phyloP scores from a whole-genome alignment of 352 stramenopile species.

The Phytophthora macrochlamydospora region DNA sequence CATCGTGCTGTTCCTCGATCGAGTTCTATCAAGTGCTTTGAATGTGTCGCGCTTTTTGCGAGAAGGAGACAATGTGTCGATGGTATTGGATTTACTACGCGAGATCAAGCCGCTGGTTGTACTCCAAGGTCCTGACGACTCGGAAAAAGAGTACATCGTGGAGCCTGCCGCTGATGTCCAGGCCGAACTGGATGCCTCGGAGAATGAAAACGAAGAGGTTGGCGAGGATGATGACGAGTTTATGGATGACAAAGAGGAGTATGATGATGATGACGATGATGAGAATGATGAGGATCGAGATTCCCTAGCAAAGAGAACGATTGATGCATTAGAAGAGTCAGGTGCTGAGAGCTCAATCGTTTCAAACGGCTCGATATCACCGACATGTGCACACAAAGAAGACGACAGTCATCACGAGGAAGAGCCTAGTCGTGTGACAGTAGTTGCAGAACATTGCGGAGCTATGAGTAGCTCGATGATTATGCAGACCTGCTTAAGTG shows the following conservation, averaged over 20 bases:
- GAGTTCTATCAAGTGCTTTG: conserved; percentile 77
- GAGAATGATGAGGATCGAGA: conserved; percentile 45
- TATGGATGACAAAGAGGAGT: conserved; percentile 45
- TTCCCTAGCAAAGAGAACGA: conserved; percentile 49
- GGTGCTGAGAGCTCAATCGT: conserved; percentile 48
- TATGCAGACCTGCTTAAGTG: conserved; percentile 86
- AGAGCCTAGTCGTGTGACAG: conserved; percentile 63
- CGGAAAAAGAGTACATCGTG: conserved; percentile 75
- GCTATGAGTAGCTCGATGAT: conserved; percentile 88
- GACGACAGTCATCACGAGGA: conserved; percentile 42
- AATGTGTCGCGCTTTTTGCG: conserved; percentile 82
- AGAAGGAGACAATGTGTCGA: conserved; percentile 73
- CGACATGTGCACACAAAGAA: conserved; percentile 33
- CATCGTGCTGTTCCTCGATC: conserved; percentile 84
- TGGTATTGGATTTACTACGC: conserved; percentile 75
- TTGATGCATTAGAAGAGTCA: conserved; percentile 77
- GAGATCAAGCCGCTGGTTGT: conserved; percentile 83
- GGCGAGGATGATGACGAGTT: conserved; percentile 44
- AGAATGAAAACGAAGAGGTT: conserved; percentile 49
- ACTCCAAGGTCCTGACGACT: conserved; percentile 63
- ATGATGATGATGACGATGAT: conserved; percentile 42
- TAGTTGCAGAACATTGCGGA: conserved; percentile 78
- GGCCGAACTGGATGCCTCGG: conserved; percentile 59
- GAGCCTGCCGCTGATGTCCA: conserved; percentile 59
- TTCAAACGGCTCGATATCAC: conserved; percentile 42